Percentiles rank a stretch among this genome's conserved stretches.
Evolutionary conservation across 371 early-diverging fungal genomes (phyloP).

Genomic region (Coemansia sp.): DNA sequence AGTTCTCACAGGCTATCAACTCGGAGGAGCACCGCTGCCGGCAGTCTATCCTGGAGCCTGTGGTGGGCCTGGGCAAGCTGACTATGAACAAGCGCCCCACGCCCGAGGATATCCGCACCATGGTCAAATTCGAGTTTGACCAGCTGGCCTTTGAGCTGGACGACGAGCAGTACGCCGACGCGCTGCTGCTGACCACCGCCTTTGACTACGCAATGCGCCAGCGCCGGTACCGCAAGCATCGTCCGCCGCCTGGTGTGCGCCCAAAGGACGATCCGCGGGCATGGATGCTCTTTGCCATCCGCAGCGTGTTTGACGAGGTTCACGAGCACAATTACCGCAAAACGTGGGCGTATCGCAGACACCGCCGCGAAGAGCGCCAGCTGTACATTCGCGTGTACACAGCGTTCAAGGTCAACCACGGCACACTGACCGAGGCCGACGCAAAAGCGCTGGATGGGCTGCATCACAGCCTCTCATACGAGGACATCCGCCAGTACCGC

Average conservation of each 20-base stretch:
- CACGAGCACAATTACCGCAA: conserved; percentile 80
- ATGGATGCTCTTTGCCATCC: conserved; percentile 86
- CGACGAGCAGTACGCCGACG: conserved; percentile 85
- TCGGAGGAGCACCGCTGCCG: conserved; percentile 51
- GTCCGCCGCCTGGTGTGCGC: conserved; percentile 73
- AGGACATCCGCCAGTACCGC: conserved; percentile 91
- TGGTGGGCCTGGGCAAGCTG: conserved; percentile 88
- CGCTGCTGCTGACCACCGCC: conserved; percentile 74
- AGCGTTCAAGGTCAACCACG: conserved; percentile 58
- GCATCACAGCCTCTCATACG: conserved; percentile 77
- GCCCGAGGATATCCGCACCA: conserved; percentile 64
- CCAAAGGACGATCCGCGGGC: conserved; percentile 79
- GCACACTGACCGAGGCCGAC: conserved; percentile 54
- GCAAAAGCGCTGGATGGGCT: conserved; percentile 61
- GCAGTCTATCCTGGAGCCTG: conserved; percentile 90
- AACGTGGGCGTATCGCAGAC: conserved; percentile 82
- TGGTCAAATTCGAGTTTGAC: conserved; percentile 78
- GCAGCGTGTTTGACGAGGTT: conserved; percentile 78
- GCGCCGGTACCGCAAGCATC: conserved; percentile 79
- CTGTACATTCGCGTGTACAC: conserved; percentile 80
- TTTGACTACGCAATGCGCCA: conserved; percentile 76
- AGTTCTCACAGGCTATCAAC: conserved; percentile 44
- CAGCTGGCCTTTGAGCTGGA: conserved; percentile 89
- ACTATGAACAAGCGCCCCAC: conserved; percentile 69
- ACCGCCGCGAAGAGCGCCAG: conserved; percentile 83